Percentiles rank a stretch among this genome's conserved stretches.
Conservation (phyloP, 176 grass and related monocot genomes). For the Alopecurus myosuroides region DNA sequence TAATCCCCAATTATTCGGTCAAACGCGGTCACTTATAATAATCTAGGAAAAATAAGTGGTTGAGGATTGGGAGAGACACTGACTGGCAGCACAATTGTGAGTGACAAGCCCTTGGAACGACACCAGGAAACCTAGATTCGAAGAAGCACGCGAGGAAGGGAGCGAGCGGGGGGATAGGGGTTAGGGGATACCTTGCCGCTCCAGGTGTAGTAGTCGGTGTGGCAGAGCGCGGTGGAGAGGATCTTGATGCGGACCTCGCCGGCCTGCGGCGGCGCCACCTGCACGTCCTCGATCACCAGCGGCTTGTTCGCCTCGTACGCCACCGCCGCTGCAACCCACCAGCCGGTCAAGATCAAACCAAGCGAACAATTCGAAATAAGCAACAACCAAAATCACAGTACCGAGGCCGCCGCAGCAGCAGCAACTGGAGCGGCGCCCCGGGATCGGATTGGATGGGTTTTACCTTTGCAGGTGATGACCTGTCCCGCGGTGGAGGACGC, state of each 20-base stretch:
- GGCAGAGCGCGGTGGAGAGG: constrained; percentile 88
- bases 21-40: neutral
- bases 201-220: constrained; percentile 98
- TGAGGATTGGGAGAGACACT: neutral
- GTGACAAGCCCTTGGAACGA: too few relatives aligned
- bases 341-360: constrained; percentile 26
- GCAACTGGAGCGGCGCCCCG: neutral
- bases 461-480: constrained; percentile 99
- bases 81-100: too few relatives aligned
- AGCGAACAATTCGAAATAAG: neutral
- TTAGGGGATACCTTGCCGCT: constrained; percentile 75
- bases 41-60: neutral
- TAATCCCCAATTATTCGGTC: neutral
- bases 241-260: constrained; percentile 94
- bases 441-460: neutral
- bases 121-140: constrained; percentile 6
- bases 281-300: constrained; percentile 87
- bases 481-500: constrained; percentile 67
- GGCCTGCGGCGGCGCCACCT: constrained; percentile 96
- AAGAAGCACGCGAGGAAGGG: neutral
- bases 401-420: neutral
- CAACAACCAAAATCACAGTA: neutral
- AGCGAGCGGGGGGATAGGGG: neutral
- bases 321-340: constrained; percentile 61
- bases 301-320: constrained; percentile 89